These are phyloP conservation scores for Aechmea fasciata DNA, from an alignment of 176 grass and related monocot species.

Conservation along the genomic window DNA sequence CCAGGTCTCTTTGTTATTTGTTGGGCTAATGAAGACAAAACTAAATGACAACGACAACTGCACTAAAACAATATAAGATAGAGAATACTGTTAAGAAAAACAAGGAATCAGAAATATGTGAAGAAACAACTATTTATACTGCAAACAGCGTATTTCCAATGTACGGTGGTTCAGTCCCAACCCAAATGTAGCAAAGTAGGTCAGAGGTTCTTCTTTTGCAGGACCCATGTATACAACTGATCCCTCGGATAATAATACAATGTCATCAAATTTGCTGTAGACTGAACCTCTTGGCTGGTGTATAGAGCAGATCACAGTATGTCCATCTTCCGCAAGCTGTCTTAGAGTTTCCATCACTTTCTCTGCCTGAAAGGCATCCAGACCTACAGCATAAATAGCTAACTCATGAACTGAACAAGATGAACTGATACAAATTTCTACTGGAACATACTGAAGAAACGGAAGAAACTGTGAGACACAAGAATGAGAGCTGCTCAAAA, in stretches of 20 bases:
- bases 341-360: conserved; percentile 98
- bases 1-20: neutral
- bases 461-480: no score
- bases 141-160: neutral
- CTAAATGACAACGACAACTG: neutral
- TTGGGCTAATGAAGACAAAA: neutral
- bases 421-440: no score
- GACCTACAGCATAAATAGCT: conserved; percentile 32
- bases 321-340: conserved; percentile 82
- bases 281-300: conserved; percentile 92
- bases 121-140: neutral
- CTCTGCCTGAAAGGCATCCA: conserved; percentile 98
- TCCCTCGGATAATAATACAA: conserved; percentile 77
- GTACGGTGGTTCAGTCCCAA: conserved; percentile 30
- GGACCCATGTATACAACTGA: conserved; percentile 72
- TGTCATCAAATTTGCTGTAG: conserved; percentile 96
- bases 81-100: neutral
- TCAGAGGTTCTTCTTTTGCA: conserved; percentile 74
- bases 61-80: neutral
- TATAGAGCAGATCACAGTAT: conserved; percentile 94
- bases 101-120: neutral
- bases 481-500: no score
- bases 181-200: conserved; percentile 75
- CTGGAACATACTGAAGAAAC: no score
- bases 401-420: neutral